Evolutionary conservation across 306 rosid genomes (phyloP).

Genomic region (Clitoria ternatea): DNA sequence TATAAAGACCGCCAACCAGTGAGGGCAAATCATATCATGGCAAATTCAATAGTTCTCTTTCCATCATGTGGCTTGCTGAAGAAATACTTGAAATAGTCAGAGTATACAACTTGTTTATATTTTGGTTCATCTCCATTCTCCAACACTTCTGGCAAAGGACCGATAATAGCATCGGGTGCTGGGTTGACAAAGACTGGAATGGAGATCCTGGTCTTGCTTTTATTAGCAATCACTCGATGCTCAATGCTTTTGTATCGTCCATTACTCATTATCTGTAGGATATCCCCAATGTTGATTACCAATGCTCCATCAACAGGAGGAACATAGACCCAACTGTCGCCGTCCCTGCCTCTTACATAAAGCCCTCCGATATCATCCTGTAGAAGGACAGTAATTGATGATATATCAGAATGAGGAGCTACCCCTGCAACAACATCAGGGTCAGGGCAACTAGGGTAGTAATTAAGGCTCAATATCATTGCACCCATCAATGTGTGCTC

Average conservation of each 20-base stretch:
- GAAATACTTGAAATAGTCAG: slow-evolving; percentile 42
- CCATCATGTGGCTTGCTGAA: slow-evolving; percentile 50
- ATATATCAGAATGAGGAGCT: slow-evolving; percentile 37
- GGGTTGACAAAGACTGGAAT: slow-evolving; percentile 44
- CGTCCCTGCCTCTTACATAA: slow-evolving; percentile 28
- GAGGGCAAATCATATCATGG: slow-evolving; percentile 22
- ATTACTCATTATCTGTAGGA: slow-evolving; percentile 45
- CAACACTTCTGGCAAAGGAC: slow-evolving; percentile 37
- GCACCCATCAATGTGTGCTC: slow-evolving; percentile 33
- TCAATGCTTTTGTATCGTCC: slow-evolving; percentile 33
- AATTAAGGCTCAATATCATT: slow-evolving; percentile 28
- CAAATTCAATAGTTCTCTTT: slow-evolving; percentile 36
- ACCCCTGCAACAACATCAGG: slow-evolving; percentile 35
- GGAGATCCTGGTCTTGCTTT: slow-evolving; percentile 32
- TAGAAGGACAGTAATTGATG: slow-evolving; percentile 40
- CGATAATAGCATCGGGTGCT: slow-evolving; percentile 30
- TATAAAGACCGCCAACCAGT: not conserved
- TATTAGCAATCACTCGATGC: slow-evolving; percentile 33
- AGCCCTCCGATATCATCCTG: slow-evolving; percentile 40
- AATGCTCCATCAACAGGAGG: slow-evolving; percentile 38
- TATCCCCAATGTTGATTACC: slow-evolving; percentile 40
- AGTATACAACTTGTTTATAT: slow-evolving; percentile 32
- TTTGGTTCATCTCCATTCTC: slow-evolving; percentile 32
- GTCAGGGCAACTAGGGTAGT: slow-evolving; percentile 42
- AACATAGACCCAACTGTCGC: slow-evolving; percentile 36